Evolutionary conservation across 2,329 filamentous ascomycete species (phyloP).

Genomic region (Rutstroemia sp.): DNA sequence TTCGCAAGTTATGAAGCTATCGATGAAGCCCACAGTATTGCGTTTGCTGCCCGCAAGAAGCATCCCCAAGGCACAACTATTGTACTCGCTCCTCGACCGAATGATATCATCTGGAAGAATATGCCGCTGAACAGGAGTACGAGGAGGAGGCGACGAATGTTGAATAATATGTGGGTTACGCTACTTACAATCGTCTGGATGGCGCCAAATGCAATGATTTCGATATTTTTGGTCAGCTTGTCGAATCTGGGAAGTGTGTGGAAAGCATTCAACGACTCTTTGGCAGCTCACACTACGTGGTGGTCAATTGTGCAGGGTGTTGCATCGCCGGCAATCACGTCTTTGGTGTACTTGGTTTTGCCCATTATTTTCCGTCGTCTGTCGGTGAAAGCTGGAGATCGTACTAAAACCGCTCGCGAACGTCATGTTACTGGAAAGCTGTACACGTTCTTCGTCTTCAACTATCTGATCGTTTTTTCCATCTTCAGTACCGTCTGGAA

Average conservation of each 20-base stretch:
- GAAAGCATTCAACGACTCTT: conserved; percentile 60
- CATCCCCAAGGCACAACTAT: conserved; percentile 73
- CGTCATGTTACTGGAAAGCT: conserved; percentile 85
- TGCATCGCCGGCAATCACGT: conserved; percentile 77
- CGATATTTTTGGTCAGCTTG: conserved; percentile 86
- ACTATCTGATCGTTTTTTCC: conserved; percentile 92
- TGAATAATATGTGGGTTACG: conserved; percentile 79
- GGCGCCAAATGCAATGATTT: conserved; percentile 87
- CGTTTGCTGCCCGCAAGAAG: conserved; percentile 73
- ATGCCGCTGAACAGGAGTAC: conserved; percentile 63
- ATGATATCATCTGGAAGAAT: conserved; percentile 95
- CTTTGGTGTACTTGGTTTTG: conserved; percentile 76
- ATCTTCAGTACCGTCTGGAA: conserved; percentile 78
- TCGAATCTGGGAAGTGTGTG: conserved; percentile 74
- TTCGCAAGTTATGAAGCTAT: conserved; percentile 93
- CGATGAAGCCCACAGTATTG: conserved; percentile 78
- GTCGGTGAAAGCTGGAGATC: conserved; percentile 74
- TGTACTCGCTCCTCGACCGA: conserved; percentile 72
- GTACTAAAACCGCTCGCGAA: conserved; percentile 87
- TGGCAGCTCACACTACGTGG: conserved; percentile 54
- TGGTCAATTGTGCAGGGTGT: conserved; percentile 95
- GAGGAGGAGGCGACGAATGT: conserved; percentile 63
- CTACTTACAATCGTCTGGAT: conserved; percentile 81
- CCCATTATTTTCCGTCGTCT: conserved; percentile 88
- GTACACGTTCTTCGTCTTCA: conserved; percentile 95